Percentiles rank a stretch among this genome's conserved stretches.
phyloP scores from a whole-genome alignment of 495 filamentous ascomycete genomes.

The Xylaria flabelliformis region DNA sequence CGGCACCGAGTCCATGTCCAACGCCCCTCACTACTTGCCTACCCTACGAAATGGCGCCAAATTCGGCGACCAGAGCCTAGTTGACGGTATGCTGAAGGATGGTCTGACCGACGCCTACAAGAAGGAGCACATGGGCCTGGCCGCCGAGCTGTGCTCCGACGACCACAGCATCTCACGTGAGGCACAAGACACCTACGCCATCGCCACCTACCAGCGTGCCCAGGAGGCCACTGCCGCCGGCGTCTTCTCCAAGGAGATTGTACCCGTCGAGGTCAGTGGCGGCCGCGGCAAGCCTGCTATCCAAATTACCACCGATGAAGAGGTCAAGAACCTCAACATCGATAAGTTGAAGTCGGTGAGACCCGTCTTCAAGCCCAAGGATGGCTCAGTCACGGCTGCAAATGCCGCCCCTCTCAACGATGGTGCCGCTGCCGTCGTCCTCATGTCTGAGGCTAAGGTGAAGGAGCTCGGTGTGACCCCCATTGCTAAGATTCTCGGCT shows the following conservation, averaged over 20 bases:
- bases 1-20: conserved; percentile 97
- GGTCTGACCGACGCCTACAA: conserved; percentile 91
- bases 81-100: conserved; percentile 92
- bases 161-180: conserved; percentile 83
- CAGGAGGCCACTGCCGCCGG: conserved; percentile 82
- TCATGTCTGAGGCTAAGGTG: conserved; percentile 88
- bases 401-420: conserved; percentile 97
- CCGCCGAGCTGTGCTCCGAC: conserved; percentile 87
- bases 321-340: conserved; percentile 96
- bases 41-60: conserved; percentile 82
- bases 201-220: conserved; percentile 88
- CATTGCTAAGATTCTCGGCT: conserved; percentile 92
- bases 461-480: conserved; percentile 88
- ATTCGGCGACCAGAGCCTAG: conserved; percentile 83
- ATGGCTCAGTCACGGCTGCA: conserved; percentile 93
- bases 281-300: conserved; percentile 88
- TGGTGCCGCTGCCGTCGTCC: conserved; percentile 86
- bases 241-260: conserved; percentile 83
- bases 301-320: conserved; percentile 84
- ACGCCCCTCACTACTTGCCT: conserved; percentile 94
- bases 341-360: conserved; percentile 86
- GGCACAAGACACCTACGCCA: conserved; percentile 91
- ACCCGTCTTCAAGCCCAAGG: conserved; percentile 81
- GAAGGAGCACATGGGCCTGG: conserved; percentile 92
- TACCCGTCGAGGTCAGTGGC: conserved; percentile 84